These are phyloP conservation scores for Scutellaria barbata DNA, from an alignment of 257 asterid species.

Conservation along the genomic window DNA sequence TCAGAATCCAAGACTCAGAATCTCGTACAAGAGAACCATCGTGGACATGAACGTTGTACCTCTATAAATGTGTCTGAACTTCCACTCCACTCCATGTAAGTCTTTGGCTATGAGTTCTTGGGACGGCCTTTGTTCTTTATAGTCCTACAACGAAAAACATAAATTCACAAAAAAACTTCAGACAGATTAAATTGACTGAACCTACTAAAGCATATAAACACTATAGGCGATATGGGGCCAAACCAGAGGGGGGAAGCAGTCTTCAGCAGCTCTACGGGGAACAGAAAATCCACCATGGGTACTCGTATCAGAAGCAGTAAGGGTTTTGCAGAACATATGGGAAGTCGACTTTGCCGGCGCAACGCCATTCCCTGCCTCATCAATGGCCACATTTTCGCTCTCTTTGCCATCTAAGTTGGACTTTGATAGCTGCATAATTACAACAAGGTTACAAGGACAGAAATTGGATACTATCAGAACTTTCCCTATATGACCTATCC, in stretches of 20 bases:
- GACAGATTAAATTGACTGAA: conserved; percentile 8
- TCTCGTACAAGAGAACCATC: conserved; percentile 21
- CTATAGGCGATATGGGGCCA: conserved; percentile 27
- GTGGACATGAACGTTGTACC: conserved; percentile 48
- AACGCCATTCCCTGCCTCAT: conserved; percentile 62
- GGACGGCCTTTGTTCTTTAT: conserved; percentile 93
- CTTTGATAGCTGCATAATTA: conserved; percentile 50
- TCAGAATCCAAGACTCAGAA: conserved; percentile 38
- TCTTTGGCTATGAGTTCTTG: conserved; percentile 95
- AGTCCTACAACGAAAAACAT: conserved; percentile 56
- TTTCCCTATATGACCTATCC: conserved; percentile 1
- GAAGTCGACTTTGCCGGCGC: conserved; percentile 69
- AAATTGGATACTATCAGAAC: conserved; percentile 9
- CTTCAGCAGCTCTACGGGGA: conserved; percentile 99
- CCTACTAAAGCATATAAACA: conserved; percentile 7
- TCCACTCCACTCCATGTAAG: conserved; percentile 96
- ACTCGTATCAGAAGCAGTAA: conserved; percentile 97
- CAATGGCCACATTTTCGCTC: conserved; percentile 50
- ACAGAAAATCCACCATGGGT: conserved; percentile 99
- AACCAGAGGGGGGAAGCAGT: conserved; percentile 99
- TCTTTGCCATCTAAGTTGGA: conserved; percentile 62
- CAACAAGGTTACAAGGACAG: conserved; percentile 25
- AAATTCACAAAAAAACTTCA: conserved; percentile 29
- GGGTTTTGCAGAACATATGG: conserved; percentile 98
- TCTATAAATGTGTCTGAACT: conserved; percentile 94